Evolutionary conservation across 1,284 basidiomycete genomes (phyloP), one percentile per base, ranked within the genome.

Genomic region (Microbotryum scabiosae): DNA sequence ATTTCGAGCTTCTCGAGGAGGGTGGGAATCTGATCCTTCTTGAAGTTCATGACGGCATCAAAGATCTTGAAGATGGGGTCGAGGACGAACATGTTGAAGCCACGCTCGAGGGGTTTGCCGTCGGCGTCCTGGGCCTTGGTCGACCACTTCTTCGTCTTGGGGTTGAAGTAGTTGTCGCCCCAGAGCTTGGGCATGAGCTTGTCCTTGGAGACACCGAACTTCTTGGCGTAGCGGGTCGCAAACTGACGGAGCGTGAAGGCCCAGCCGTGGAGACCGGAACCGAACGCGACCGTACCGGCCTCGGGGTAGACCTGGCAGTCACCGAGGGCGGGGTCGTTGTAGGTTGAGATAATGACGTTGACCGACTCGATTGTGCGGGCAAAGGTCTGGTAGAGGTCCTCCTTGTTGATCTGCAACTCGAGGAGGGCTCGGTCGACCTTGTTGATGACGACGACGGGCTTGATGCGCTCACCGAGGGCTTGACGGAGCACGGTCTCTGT

Each of bases 141-240:
- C 57, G 89, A 82, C 96, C 96, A 98, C 80, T 99, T 98, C 79
- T 87, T 87, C 64, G 94, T 97, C 70, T 87, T 84, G 69, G 93
- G 89, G 83, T 98, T 98, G 84, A 98, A 98, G 82, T 81, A 98
- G 83, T 97, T 97, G 83, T 99, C 96, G 64, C 96, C 96, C 96
- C 96, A 98, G 61, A 98, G 86, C 81, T 90, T 96, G 73, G 76
- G 74, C 88, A 98, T 96, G 61, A 71, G 69, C 69, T 71, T 70
- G 36, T 62, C 54, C 81, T 93, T 94, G 81, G 94, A 90, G 54
- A 97, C 93, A 85, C 93, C 93, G 75, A 98, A 98, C 80, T 93
- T 97, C 84, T 97, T 97, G 69, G 90, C 83, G 80, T 98, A 99
- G 66, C 94, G 88, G 72, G 76, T 76, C 68, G 96, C 91, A 78